phyloP scores from a whole-genome alignment of 805 yeast species.

The Hanseniaspora vineae region DNA sequence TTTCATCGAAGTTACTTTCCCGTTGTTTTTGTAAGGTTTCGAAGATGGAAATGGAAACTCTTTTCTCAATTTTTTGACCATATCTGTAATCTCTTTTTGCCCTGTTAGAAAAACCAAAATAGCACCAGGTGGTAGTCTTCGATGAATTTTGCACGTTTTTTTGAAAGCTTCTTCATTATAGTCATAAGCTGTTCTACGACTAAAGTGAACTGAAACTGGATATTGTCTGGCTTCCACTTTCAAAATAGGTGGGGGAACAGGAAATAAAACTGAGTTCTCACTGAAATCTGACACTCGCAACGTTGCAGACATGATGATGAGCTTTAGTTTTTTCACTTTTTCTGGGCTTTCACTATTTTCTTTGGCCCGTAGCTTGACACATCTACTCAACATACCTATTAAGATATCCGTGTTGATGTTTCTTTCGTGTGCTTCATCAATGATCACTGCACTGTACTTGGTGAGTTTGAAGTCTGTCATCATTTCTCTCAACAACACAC shows the following conservation, averaged over 20 bases:
- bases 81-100: constrained; percentile 73
- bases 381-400: constrained; percentile 88
- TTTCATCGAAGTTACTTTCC: constrained; percentile 28
- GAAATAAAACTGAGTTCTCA: constrained; percentile 60
- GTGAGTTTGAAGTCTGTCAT: constrained; percentile 71
- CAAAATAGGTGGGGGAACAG: constrained; percentile 69
- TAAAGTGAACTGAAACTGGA: constrained; percentile 88
- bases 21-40: constrained; percentile 10
- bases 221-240: constrained; percentile 87
- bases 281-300: constrained; percentile 86
- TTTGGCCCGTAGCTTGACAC: constrained; percentile 56
- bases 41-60: constrained; percentile 46
- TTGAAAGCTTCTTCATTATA: constrained; percentile 78
- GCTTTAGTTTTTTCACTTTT: constrained; percentile 50
- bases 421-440: constrained; percentile 98
- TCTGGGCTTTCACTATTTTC: constrained; percentile 35
- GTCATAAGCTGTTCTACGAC: constrained; percentile 60
- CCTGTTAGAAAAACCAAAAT: constrained; percentile 88
- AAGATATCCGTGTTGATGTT: constrained; percentile 91
- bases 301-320: constrained; percentile 95
- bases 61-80: constrained; percentile 55
- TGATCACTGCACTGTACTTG: constrained; percentile 74
- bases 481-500: constrained; percentile 87
- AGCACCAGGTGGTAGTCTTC: constrained; percentile 82
- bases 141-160: constrained; percentile 80